Conservation (phyloP, 192 early-diverging fungal species). For the Paraglomus brasilianum region DNA sequence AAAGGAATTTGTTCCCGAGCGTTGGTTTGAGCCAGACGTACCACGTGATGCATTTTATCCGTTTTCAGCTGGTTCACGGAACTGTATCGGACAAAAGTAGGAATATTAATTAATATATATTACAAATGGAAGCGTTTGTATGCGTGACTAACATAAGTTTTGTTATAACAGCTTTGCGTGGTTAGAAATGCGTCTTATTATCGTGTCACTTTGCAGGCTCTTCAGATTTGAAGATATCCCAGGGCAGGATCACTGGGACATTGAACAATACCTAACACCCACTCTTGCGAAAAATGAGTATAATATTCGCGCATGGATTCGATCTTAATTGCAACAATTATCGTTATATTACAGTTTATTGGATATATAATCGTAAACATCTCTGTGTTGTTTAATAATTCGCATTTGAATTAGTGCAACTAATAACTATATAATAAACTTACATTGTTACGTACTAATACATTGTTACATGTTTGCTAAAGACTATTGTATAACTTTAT, state of each 20-base stretch:
- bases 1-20: constrained; percentile 49
- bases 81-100: constrained; percentile 13
- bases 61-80: constrained; percentile 17
- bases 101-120: background rate
- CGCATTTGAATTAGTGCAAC: too few species aligned
- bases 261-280: constrained; percentile 9
- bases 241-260: background rate
- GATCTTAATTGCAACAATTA: too few species aligned
- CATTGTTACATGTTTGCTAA: too few species aligned
- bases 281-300: background rate
- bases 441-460: too few species aligned
- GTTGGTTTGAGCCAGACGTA: constrained; percentile 36
- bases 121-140: background rate
- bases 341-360: too few species aligned
- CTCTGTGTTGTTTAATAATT: too few species aligned
- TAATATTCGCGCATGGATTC: constrained; percentile 16
- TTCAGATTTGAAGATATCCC: constrained; percentile 14
- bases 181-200: background rate
- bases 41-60: constrained; percentile 2
- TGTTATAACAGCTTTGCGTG: constrained; percentile 7
- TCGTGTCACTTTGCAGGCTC: background rate
- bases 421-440: too few species aligned
- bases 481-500: too few species aligned
- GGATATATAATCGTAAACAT: too few species aligned
- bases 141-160: background rate